Base-by-base conservation (phyloP, 805 yeast genomes). In the Yamadazyma nakazawae region DNA sequence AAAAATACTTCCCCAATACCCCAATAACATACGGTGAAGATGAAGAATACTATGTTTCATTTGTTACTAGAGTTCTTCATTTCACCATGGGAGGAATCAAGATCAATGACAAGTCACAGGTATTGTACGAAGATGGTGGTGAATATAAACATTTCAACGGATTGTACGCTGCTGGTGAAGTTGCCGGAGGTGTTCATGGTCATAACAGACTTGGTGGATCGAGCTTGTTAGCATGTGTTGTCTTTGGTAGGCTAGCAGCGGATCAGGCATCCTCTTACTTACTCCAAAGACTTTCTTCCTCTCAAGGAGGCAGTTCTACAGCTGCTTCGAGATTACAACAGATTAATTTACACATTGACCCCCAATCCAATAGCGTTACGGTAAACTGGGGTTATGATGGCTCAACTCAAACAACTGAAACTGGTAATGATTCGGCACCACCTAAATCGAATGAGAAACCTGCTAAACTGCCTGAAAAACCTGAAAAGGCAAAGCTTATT, bases 61-160 rank as follows among this genome's bases (percentile, higher is more conserved):
- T 68, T 49, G 70, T 80, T 38, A 78, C 83, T 5, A 70, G 85
- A 32, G 84, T 80, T 5, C 74, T 82, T 32, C 88, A 82, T 60
- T 82, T 80, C 61, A 79, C 87, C 8, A 82, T 81, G 86, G 88
- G 89, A 18, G 88, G 89, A 40, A 79, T 80, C 5, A 74, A 74
- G 59, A 78, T 81, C 46, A 72, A 80, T 56, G 75, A 69, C 19
- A 56, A 69, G 36, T 65, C 78, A 0, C 73, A 73, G 46, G 80
- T 79, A 1, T 40, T 74, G 13, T 79, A 47, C 25, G 40, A 47
- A 34, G 49, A 47, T 2, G 55, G 61, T 37, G 55, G 66, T 30
- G 43, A 41, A 16, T 45, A 14, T 26, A 49, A 60, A 1, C 54
- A 70, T 8, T 63, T 76, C 2, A 55, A 62, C 1, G 81, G 82